A percentile compares a stretch with the other conserved stretches of the same genome.
Evolutionary conservation across 371 early-diverging fungal genomes (phyloP).

Genomic region (Mucor plumbeus): DNA sequence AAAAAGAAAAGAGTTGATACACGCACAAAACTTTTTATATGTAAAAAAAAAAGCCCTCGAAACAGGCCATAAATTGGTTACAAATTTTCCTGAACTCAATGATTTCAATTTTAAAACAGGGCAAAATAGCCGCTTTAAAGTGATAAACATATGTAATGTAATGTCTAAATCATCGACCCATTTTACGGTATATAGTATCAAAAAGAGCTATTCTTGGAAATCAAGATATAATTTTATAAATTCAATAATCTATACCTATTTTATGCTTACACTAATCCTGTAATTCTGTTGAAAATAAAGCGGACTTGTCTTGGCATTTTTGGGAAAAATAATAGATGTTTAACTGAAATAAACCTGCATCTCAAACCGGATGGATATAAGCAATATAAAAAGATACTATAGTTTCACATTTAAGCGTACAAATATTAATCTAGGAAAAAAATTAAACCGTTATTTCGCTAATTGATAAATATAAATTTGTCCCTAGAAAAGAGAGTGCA

Average conservation of each 20-base stretch:
- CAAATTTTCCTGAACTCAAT: neutral
- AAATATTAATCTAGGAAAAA: neutral
- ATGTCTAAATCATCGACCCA: neutral
- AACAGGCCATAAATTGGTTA: neutral
- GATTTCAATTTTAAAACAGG: neutral
- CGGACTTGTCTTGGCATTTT: constrained; percentile 1
- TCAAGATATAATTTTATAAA: neutral
- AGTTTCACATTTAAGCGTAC: neutral
- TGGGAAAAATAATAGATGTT: neutral
- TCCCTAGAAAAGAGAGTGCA: neutral
- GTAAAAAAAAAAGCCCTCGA: neutral
- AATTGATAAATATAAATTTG: neutral
- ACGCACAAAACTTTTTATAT: constrained; percentile 5
- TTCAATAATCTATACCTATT: too few species aligned
- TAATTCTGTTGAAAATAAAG: neutral
- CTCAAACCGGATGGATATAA: neutral
- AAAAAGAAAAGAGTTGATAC: neutral
- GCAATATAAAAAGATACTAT: neutral
- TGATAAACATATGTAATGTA: neutral
- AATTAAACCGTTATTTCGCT: neutral
- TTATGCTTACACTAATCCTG: too few species aligned
- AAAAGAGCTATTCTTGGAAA: neutral
- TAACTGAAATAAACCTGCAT: neutral
- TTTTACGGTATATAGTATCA: neutral
- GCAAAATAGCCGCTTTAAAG: neutral